Base-by-base conservation (phyloP, 345 rosid species). In the Murraya koenigii region DNA sequence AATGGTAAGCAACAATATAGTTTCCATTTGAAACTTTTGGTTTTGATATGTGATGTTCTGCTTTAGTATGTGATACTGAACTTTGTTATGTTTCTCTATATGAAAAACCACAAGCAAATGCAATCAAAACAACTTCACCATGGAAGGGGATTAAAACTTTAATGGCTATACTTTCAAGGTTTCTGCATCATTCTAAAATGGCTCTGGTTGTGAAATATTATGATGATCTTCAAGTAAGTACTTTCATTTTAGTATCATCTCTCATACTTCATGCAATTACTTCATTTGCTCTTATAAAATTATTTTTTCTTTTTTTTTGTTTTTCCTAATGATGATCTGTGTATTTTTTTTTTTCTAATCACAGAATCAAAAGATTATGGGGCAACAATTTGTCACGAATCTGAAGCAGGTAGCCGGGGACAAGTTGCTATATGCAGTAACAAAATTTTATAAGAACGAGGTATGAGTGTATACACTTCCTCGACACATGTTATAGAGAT, bases 181-280 rank as follows among this genome's bases (percentile, higher is more conserved):
- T 54, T 20, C 26, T 80, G n/a, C 68, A 66, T 19, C 77, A 74
- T 58, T 19, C 74, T 44, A 65, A 52, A 26, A 71, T 55, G 81
- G 32, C 25, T 23, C 22, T 59, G 32, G 14, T 83, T 28, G n/a
- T 1, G n/a, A 77, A 35, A 39, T 20, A 3, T 36, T 30, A 4
- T 44, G 58, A 69, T 55, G 86, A 76, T 41, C 76, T 71, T 23
- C 36, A 33, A 26, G 86, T 83, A 69, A 22, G 77, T 22, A 30
- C 30, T 25, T 56, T 17, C 2, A 6, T 38, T 17, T 54, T 25
- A 3, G 25, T 13, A 33, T 30, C 49, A 22, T 19, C 35, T 0
- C 3, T 49, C 9, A 56, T 22, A 14, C 9, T 11, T 32, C 20
- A 4, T 2, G 6, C 8, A 19, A 44, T 47, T 23, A 3, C 22